Evolutionary conservation across 768 basidiomycete species (phyloP), one percentile per base, ranked within the genome.

Genomic region (Thelephora ganbajun): DNA sequence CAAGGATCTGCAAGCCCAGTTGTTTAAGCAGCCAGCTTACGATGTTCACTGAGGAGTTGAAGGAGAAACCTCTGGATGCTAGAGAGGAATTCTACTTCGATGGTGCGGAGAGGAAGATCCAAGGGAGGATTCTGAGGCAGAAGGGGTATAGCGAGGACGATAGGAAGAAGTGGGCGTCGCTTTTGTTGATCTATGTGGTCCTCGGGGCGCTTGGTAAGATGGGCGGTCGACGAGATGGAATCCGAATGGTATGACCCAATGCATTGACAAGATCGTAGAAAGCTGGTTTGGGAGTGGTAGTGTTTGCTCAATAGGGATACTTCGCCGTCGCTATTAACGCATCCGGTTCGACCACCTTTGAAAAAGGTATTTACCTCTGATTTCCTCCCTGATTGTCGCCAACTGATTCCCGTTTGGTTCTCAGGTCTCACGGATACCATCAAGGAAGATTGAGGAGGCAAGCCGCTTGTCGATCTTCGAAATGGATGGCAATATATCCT

Each of bases 221-320:
- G 71, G 77, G 41, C 96, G 93, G 93, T 83, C 79, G 2, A 91
- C 79, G 23, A 69, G 89, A 47, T 94, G 93, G 93, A 96, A 96
- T 63, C 86, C 82, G 0, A 86, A n/a, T n/a, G n/a, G n/a, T n/a
- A n/a, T n/a, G n/a, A n/a, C n/a, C n/a, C n/a, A n/a, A n/a, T n/a
- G n/a, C n/a, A n/a, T n/a, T n/a, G n/a, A n/a, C n/a, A n/a, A n/a
- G n/a, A n/a, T n/a, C n/a, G n/a, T n/a, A n/a, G n/a, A n/a, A n/a
- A n/a, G n/a, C n/a, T n/a, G n/a, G n/a, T n/a, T n/a, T n/a, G n/a
- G n/a, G n/a, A n/a, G n/a, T n/a, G n/a, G n/a, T n/a, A n/a, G n/a
- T n/a, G n/a, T n/a, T n/a, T n/a, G n/a, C n/a, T n/a, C n/a, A n/a
- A n/a, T n/a, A n/a, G n/a, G n/a, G n/a, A n/a, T n/a, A n/a, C n/a